phyloP scores from a whole-genome alignment of 2,329 filamentous ascomycete species.

The Diaporthe batatas region DNA sequence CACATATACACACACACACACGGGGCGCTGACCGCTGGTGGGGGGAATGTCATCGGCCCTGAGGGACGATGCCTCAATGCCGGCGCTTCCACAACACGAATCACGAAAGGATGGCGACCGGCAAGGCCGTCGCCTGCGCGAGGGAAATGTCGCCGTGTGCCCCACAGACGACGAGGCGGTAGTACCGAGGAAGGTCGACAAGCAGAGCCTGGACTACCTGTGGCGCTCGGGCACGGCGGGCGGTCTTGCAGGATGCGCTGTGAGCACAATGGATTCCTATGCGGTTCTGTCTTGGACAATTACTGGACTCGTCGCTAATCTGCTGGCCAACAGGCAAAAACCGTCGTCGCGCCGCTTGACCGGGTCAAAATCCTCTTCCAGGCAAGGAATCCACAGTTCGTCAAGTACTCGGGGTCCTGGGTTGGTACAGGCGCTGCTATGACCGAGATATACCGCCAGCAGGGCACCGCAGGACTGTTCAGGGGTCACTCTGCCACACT shows the following conservation, averaged over 20 bases:
- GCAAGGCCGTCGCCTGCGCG: slow-evolving; percentile 41
- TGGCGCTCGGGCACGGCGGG: slow-evolving; percentile 88
- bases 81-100: slow-evolving; percentile 61
- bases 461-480: slow-evolving; percentile 84
- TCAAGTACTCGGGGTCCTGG: slow-evolving; percentile 93
- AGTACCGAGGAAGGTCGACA: slow-evolving; percentile 67
- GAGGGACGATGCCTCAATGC: slow-evolving; percentile 70
- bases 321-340: slow-evolving; percentile 79
- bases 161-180: slow-evolving; percentile 66
- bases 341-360: slow-evolving; percentile 93
- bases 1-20: neutral
- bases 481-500: slow-evolving; percentile 95
- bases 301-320: slow-evolving; percentile 40
- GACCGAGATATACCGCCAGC: slow-evolving; percentile 81
- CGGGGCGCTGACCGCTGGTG: slow-evolving; percentile 39
- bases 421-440: slow-evolving; percentile 86
- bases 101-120: slow-evolving; percentile 54
- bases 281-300: neutral
- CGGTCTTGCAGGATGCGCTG: slow-evolving; percentile 90
- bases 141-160: slow-evolving; percentile 58
- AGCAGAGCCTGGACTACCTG: slow-evolving; percentile 85
- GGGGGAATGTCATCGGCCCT: slow-evolving; percentile 67
- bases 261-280: slow-evolving; percentile 61
- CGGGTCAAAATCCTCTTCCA: slow-evolving; percentile 99
- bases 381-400: slow-evolving; percentile 91